These are phyloP conservation scores for Cytospora chrysosperma DNA, from an alignment of 2,329 filamentous ascomycete genomes.

Conservation along the genomic window DNA sequence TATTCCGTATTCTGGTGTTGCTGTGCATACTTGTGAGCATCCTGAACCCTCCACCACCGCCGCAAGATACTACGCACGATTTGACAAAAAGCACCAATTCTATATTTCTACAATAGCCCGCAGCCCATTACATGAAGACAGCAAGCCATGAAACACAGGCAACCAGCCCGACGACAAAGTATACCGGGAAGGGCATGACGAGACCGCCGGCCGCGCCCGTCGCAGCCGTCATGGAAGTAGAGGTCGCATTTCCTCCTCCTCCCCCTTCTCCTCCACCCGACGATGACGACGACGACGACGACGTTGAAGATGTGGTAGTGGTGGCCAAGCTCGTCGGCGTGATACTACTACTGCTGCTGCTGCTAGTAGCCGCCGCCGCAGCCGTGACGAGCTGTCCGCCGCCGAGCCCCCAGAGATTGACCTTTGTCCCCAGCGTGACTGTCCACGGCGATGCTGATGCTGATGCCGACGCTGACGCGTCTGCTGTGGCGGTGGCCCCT, in stretches of 20 bases:
- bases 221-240: background rate
- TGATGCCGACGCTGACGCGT: background rate
- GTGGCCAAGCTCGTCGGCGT: background rate
- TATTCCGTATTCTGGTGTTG: no score
- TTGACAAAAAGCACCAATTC: background rate
- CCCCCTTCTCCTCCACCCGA: background rate
- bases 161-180: background rate
- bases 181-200: background rate
- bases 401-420: background rate
- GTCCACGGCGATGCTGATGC: background rate
- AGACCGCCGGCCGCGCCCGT: background rate
- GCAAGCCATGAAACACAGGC: constrained; percentile 7
- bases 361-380: no score
- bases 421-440: constrained; percentile 10
- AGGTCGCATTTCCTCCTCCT: background rate
- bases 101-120: background rate
- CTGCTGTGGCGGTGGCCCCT: background rate
- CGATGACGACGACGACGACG: background rate
- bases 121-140: background rate
- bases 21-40: background rate
- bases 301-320: background rate
- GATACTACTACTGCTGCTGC: no score
- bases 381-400: background rate
- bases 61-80: background rate
- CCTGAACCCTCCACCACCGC: background rate